phyloP scores from a whole-genome alignment of 371 early-diverging fungal species.

The Entomophthora muscae region DNA sequence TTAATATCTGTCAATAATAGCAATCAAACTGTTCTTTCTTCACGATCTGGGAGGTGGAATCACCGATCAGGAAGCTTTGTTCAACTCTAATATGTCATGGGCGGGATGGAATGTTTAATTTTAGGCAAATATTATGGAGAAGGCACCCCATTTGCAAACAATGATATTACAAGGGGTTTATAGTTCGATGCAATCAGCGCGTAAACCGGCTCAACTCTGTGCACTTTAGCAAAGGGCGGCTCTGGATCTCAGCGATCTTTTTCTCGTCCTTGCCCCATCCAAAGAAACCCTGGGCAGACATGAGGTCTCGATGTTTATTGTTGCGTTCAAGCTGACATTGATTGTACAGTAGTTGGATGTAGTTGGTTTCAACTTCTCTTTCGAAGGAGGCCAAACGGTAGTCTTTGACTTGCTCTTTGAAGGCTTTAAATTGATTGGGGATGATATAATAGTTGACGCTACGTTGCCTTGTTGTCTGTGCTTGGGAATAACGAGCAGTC shows the following conservation, averaged over 20 bases:
- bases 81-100: too few species aligned
- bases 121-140: neutral
- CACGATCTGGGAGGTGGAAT: too few species aligned
- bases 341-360: neutral
- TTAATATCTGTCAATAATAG: too few species aligned
- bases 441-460: neutral
- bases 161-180: neutral
- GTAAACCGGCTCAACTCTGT: neutral
- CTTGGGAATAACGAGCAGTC: neutral
- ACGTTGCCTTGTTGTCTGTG: neutral
- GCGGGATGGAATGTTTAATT: neutral
- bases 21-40: too few species aligned
- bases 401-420: neutral
- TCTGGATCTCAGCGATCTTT: neutral
- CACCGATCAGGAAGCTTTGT: too few species aligned
- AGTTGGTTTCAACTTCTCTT: slow-evolving; percentile 1
- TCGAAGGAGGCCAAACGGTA: neutral
- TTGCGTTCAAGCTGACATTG: neutral
- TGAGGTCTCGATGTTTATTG: neutral
- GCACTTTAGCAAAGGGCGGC: neutral
- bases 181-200: neutral
- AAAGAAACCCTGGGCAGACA: neutral
- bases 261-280: neutral
- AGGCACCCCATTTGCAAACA: neutral
- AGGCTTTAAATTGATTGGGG: neutral